phyloP scores from a whole-genome alignment of 2,329 filamentous ascomycete species.

The Penicillium sp. region DNA sequence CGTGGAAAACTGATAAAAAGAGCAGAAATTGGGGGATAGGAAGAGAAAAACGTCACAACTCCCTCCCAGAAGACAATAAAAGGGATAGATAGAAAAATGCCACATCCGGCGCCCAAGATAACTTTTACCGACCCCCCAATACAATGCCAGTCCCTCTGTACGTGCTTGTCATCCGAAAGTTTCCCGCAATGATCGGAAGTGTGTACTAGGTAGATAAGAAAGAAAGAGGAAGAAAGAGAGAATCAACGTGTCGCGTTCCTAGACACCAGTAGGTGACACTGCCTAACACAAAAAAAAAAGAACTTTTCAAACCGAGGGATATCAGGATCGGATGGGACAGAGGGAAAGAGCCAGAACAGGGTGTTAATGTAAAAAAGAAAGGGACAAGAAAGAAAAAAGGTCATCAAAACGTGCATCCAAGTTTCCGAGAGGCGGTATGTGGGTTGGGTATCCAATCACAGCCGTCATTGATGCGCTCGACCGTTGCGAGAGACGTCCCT shows the following conservation, averaged over 20 bases:
- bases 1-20: not conserved
- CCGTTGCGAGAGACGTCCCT: constrained; percentile 25
- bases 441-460: constrained; percentile 9
- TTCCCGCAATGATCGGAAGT: not conserved
- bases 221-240: constrained; percentile 10
- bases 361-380: constrained; percentile 26
- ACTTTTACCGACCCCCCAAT: constrained; percentile 21
- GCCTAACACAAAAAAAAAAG: constrained; percentile 32
- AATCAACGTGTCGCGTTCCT: constrained; percentile 33
- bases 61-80: constrained; percentile 11
- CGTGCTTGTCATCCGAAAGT: not conserved
- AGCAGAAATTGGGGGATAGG: constrained; percentile 2
- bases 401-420: constrained; percentile 40
- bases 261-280: constrained; percentile 33
- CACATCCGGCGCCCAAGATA: constrained; percentile 18
- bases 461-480: constrained; percentile 13
- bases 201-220: constrained; percentile 11
- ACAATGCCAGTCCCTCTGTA: not conserved
- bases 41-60: constrained; percentile 14
- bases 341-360: constrained; percentile 23
- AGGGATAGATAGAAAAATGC: constrained; percentile 8
- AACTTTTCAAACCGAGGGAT: constrained; percentile 46
- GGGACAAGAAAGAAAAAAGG: constrained; percentile 29
- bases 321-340: constrained; percentile 37
- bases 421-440: constrained; percentile 25